Base-by-base conservation (phyloP, 805 yeast species). In the Saccharomycopsis sp. region DNA sequence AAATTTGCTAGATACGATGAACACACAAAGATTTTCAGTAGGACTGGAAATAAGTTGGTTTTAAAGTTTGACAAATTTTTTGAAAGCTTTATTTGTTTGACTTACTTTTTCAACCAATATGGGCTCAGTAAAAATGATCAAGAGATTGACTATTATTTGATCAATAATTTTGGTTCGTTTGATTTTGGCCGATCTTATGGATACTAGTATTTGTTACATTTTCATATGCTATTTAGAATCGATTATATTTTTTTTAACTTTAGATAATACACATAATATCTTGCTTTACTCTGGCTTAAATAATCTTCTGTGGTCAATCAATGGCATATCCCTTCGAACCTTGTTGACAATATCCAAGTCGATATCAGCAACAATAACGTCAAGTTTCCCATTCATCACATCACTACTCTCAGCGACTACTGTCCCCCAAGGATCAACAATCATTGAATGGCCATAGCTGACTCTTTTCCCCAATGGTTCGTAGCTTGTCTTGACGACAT, bases 341-440 rank as follows among this genome's bases (percentile, higher is more conserved):
- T 64, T 63, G 3, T 69, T 63, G 23, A 84, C 57, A 4, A 60
- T 54, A 0, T 65, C 71, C 26, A 71, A 58, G 51, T 85, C 86
- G 24, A 88, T 65, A 45, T 85, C 93, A 0, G 89, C 94, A 7
- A 70, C 61, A 35, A 79, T 71, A 11, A 79, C 50, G n/a, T 64
- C 63, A 0, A 71, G 67, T 9, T 63, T 64, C 16, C 64, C 67
- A 5, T 58, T 62, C 13, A 62, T 60, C 8, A 67, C 57, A 52
- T 73, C 79, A 17, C 74, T 63, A 22, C 72, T 70, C 48, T 77
- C 74, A 1, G 85, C 81, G 3, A 90, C 49, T 1, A 87, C 69
- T 0, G 75, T 70, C 0, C 97, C 98, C 87, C 95, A 85, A 0
- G 98, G 97, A 53, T 85, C 90, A n/a, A 90, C 74, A 3, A 88